Conservation (phyloP, 2,329 filamentous ascomycete species). For the Exophiala sp. region DNA sequence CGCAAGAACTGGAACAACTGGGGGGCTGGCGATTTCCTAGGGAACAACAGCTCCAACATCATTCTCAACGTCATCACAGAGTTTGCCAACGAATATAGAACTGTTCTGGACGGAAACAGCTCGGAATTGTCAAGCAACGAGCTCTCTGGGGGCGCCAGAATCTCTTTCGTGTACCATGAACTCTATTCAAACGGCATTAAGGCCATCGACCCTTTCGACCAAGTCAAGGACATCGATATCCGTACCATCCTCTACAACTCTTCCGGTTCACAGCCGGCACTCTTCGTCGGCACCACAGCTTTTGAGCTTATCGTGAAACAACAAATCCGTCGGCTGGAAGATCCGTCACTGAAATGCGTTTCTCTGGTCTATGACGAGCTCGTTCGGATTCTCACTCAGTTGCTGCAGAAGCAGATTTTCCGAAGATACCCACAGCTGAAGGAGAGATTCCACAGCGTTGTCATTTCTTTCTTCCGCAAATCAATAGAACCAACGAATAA, state of each 20-base stretch:
- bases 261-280: constrained; percentile 90
- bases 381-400: constrained; percentile 86
- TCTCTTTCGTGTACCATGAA: constrained; percentile 99
- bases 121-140: constrained; percentile 91
- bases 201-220: constrained; percentile 93
- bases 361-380: constrained; percentile 96
- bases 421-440: constrained; percentile 88
- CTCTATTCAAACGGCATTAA: constrained; percentile 96
- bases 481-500: constrained; percentile 98
- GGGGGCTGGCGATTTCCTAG: constrained; percentile 83
- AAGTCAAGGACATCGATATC: constrained; percentile 96
- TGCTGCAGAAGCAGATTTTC: constrained; percentile 83
- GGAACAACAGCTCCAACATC: constrained; percentile 89
- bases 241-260: constrained; percentile 97
- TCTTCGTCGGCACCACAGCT: constrained; percentile 96
- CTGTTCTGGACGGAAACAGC: constrained; percentile 92
- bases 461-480: constrained; percentile 95
- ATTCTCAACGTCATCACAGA: constrained; percentile 98
- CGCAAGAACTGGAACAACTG: constrained; percentile 69
- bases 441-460: constrained; percentile 91
- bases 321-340: constrained; percentile 92
- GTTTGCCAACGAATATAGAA: constrained; percentile 96
- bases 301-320: constrained; percentile 98
- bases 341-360: constrained; percentile 95
- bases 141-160: constrained; percentile 92